These are phyloP conservation scores for Heracleum sosnowskyi DNA, from an alignment of 129 eudicot species.

Conservation along the genomic window DNA sequence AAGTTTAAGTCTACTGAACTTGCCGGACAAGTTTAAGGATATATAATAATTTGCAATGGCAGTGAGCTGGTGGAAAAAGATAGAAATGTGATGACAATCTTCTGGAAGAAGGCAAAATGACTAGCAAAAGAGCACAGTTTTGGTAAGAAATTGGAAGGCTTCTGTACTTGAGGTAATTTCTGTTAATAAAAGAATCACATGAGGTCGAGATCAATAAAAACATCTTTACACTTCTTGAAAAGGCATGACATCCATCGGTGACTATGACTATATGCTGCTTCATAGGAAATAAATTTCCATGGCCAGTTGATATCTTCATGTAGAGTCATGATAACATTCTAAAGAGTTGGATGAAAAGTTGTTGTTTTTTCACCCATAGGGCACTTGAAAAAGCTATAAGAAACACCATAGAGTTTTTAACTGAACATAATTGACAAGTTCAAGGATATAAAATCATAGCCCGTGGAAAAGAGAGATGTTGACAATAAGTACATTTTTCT, in stretches of 20 bases:
- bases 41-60: neutral
- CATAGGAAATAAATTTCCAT: slow-evolving; percentile 36
- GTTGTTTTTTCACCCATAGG: neutral
- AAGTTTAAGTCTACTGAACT: no score
- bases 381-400: neutral
- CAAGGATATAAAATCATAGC: neutral
- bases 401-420: neutral
- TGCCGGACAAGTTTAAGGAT: neutral
- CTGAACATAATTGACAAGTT: neutral
- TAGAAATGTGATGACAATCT: neutral
- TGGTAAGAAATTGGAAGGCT: neutral
- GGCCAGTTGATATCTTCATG: slow-evolving; percentile 35
- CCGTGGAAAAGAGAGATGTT: neutral
- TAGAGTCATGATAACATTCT: slow-evolving; percentile 13
- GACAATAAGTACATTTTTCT: no score
- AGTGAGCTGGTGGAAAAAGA: neutral
- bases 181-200: neutral
- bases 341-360: neutral
- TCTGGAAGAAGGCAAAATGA: neutral
- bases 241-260: slow-evolving; percentile 36
- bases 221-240: neutral
- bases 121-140: neutral
- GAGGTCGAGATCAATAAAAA: neutral
- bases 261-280: slow-evolving; percentile 41
- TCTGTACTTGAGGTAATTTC: neutral